Evolutionary conservation across 208 protist species (phyloP), one percentile per base, ranked within the genome.

Genomic region (Acanthamoeba triangularis): DNA sequence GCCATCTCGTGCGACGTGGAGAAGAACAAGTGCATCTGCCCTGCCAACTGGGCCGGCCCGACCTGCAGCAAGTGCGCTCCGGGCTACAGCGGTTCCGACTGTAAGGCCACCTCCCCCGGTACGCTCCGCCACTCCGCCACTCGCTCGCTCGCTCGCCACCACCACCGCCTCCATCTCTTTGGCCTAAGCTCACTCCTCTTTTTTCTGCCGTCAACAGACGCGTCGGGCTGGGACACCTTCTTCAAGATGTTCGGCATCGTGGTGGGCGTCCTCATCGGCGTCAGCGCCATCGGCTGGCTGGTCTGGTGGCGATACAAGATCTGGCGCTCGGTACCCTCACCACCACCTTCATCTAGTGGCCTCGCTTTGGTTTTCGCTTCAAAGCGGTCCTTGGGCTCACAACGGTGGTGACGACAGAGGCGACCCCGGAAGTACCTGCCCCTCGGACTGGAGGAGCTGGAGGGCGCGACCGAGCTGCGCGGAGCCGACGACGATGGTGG

Each of bases 281-380:
- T 74, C 25, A 76, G 59, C 44, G 85, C 85, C 85, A 44, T 92
- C 56, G 85, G 85, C 33, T 92, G 85, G 85, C 44, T 92, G 20
- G 54, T 72, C 59, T 92, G 85, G 85, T 92, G 85, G 85, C 47
- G 54, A 63, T 92, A 92, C 85, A 92, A 92, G 63, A 23, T 92
- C 85, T 92, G 85, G 85, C 54, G 85, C 33, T 92, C 85, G 54
- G 85, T 92, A 72, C 54, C 18, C 41, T 56, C 49, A 13, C 84
- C 47, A 65, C 84, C 41, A 2, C 25, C 7, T 37, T 25, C 7
- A 61, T 41, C 35, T 41, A 7, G 8, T 18, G 47, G 1, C 52
- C 47, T 49, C 44, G 2, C 11, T 33, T 18, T 33, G 2, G 61
- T 33, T 85, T 84, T 84, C 30, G 74, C 1, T 84, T 52, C n/a